Conservation (phyloP, 2,329 filamentous ascomycete genomes). For the Alternaria burnsii region DNA sequence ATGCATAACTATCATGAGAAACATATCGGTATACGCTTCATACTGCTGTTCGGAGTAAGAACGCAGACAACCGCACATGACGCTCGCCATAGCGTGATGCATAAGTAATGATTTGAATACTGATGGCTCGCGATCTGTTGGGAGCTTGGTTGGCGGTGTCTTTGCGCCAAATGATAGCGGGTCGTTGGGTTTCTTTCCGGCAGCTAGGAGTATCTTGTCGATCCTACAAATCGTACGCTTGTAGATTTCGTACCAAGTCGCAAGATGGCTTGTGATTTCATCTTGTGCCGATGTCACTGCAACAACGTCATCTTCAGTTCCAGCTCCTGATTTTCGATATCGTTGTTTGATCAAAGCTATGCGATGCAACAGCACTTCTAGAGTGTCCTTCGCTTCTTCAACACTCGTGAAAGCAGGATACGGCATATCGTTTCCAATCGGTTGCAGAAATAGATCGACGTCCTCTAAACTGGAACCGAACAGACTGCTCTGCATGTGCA, state of each 20-base stretch:
- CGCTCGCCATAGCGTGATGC: constrained; percentile 29
- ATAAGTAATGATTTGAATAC: constrained; percentile 21
- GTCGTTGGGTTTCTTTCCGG: background rate
- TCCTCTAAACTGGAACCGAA: constrained; percentile 18
- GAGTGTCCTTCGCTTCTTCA: constrained; percentile 16
- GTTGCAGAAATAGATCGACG: constrained; percentile 1
- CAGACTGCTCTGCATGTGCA: constrained; percentile 27
- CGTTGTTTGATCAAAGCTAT: constrained; percentile 3
- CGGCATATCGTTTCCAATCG: background rate
- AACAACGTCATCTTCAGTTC: background rate
- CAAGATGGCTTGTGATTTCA: background rate
- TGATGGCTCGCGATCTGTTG: background rate
- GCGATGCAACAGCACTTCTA: constrained; percentile 16
- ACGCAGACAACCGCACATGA: constrained; percentile 25
- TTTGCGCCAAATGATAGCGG: constrained; percentile 1
- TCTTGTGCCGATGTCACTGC: background rate
- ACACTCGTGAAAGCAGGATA: constrained; percentile 2
- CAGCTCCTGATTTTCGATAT: background rate
- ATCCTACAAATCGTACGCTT: background rate
- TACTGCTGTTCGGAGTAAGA: constrained; percentile 12
- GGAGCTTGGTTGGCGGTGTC: background rate
- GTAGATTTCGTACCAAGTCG: constrained; percentile 8
- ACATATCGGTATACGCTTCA: constrained; percentile 32
- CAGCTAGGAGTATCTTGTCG: background rate
- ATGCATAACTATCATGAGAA: constrained; percentile 23